Evolutionary conservation across 352 stramenopile genomes (phyloP), one percentile per base, ranked within the genome.

Genomic region (Phytophthora meadii): DNA sequence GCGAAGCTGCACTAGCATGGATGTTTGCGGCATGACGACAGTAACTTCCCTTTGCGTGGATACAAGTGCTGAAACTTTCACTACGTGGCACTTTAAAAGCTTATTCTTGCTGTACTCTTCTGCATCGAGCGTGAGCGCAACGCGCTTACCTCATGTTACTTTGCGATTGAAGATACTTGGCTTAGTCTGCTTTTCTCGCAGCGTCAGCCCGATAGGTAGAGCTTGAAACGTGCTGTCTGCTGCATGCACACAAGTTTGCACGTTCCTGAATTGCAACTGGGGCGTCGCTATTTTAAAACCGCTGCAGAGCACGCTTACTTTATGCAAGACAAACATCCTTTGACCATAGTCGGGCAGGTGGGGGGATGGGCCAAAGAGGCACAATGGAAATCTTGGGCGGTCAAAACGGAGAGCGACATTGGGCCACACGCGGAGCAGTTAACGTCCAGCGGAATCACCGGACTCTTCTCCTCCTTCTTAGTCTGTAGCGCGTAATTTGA

Each of bases 101-200:
- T 71, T 71, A 71, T 71, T 67, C 63, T 39, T 30, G 49, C 51
- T 37, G 63, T 60, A 71, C 63, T 40, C 66, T 67, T 71, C 63
- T 58, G 55, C 5, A 32, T 67, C 34, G 32, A 55, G 14, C 56
- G 10, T 5, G 25, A 36, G 46, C 50, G 30, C 17, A 36, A 40
- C 25, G 15, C 36, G 51, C 14, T 50, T 52, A 40, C 39, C 34
- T 39, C 39, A 52, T 46, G 19, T 50, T 65, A 52, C 52, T 30
- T 34, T 46, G 45, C 37, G 40, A 60, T 60, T 66, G 49, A 66
- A 41, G 58, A 66, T 5, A 10, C 30, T 36, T 24, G 17, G 28
- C 0, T 36, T 9, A 9, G 28, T 34, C 28, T 34, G 28, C 28
- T 10, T n/a, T 34, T 34, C 12, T 14, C 8, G 3, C 30, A 36